Evolutionary conservation across 129 eudicot species (phyloP).

Genomic region (carrot (Daucus carota)): DNA sequence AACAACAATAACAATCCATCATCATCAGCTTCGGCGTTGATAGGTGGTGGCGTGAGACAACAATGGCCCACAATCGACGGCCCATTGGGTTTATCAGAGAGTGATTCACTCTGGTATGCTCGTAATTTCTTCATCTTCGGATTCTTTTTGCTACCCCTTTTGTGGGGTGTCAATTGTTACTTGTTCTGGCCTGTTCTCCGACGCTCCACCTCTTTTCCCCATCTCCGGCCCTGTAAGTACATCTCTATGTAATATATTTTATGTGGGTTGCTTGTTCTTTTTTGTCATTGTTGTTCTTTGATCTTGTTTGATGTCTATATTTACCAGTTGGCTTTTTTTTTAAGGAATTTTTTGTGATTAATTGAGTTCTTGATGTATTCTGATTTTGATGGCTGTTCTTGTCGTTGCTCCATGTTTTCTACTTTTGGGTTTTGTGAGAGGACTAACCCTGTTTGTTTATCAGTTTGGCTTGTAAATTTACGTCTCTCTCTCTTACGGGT

Average conservation of each 20-base stretch:
- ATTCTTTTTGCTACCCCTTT: slow-evolving; percentile 59
- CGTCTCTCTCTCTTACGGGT: background rate
- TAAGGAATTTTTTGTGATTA: too few species aligned
- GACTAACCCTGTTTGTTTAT: background rate
- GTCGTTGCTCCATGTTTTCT: background rate
- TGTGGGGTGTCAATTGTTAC: slow-evolving; percentile 93
- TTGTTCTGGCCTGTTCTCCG: slow-evolving; percentile 95
- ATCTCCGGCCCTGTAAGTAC: slow-evolving; percentile 69
- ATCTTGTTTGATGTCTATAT: too few species aligned
- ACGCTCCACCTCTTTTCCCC: slow-evolving; percentile 53
- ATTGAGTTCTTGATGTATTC: too few species aligned
- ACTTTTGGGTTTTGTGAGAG: background rate
- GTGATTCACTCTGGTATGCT: slow-evolving; percentile 58
- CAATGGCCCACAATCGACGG: slow-evolving; percentile 88
- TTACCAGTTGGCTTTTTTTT: too few species aligned
- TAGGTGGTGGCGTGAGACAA: slow-evolving; percentile 3
- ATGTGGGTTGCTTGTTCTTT: too few species aligned
- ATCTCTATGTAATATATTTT: background rate
- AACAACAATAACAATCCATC: background rate
- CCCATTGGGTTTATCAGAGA: slow-evolving; percentile 70
- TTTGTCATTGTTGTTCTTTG: too few species aligned
- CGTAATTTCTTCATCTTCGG: slow-evolving; percentile 69
- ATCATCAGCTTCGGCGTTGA: slow-evolving; percentile 8
- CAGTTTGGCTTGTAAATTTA: too few species aligned
- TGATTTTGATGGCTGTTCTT: too few species aligned